These are phyloP conservation scores for Phragmites australis DNA, from an alignment of 176 grass and related monocot genomes.

Conservation along the genomic window DNA sequence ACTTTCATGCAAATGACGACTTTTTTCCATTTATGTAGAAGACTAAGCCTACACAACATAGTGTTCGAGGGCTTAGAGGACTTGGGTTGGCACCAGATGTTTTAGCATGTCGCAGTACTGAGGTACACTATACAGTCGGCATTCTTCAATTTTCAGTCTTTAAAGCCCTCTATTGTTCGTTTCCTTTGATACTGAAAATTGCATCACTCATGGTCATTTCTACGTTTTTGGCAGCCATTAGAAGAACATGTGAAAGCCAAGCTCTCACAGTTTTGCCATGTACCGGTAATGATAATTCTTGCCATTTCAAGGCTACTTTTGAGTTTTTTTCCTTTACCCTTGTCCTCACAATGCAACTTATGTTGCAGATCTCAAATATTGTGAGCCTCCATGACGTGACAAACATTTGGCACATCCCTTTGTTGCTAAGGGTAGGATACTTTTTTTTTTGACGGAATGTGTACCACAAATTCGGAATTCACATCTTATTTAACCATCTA, in stretches of 20 bases:
- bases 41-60: slow-evolving; percentile 99
- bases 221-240: slow-evolving; percentile 55
- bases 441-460: slow-evolving; percentile 24
- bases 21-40: slow-evolving; percentile 56
- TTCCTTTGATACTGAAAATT: slow-evolving; percentile 16
- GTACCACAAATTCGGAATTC: slow-evolving; percentile 26
- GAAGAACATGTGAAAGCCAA: slow-evolving; percentile 80
- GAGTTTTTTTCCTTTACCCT: slow-evolving; percentile 29
- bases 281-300: slow-evolving; percentile 63
- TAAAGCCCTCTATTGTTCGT: background rate
- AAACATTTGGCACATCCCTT: slow-evolving; percentile 98
- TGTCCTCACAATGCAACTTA: slow-evolving; percentile 29
- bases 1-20: slow-evolving; percentile 35
- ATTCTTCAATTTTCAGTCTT: slow-evolving; percentile 9
- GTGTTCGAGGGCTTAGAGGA: slow-evolving; percentile 81
- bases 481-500: slow-evolving; percentile 32
- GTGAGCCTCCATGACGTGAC: slow-evolving; percentile 85
- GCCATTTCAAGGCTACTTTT: background rate
- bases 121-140: slow-evolving; percentile 52
- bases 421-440: slow-evolving; percentile 81
- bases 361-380: slow-evolving; percentile 70
- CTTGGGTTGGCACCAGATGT: slow-evolving; percentile 90
- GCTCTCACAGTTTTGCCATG: slow-evolving; percentile 94
- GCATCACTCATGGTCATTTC: slow-evolving; percentile 7
- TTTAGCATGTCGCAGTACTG: slow-evolving; percentile 78